These are phyloP conservation scores for Vigna angularis DNA, from an alignment of 306 rosid species.

Conservation along the genomic window DNA sequence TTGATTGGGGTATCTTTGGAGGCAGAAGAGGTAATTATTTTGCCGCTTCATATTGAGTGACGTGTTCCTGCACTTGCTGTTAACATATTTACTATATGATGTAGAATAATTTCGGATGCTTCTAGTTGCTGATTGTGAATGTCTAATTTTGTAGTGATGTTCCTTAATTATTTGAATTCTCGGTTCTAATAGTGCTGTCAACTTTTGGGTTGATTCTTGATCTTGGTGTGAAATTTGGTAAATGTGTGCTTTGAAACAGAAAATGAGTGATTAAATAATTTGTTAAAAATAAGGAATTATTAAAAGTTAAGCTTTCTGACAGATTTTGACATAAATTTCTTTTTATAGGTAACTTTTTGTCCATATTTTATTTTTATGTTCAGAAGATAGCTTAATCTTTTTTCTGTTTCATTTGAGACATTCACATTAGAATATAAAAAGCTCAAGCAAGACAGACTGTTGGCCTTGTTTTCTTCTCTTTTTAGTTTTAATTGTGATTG, in stretches of 20 bases:
- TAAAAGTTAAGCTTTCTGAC: background rate
- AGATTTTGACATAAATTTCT: background rate
- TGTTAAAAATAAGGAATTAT: background rate
- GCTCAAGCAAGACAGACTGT: background rate
- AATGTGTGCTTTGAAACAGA: background rate
- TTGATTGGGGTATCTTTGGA: conserved; percentile 79
- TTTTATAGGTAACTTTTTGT: background rate
- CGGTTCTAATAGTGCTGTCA: background rate
- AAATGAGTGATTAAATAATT: background rate
- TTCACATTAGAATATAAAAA: background rate
- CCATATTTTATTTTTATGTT: background rate
- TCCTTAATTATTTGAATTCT: background rate
- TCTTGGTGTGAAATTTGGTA: background rate
- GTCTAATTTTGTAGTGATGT: background rate
- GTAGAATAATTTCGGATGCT: background rate
- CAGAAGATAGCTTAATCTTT: background rate
- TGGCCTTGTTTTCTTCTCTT: conserved; percentile 13
- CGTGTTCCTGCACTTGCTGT: background rate
- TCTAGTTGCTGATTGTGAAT: background rate
- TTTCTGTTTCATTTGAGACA: background rate
- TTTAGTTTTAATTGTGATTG: background rate
- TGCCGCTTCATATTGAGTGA: conserved; percentile 8
- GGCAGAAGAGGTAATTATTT: conserved; percentile 71
- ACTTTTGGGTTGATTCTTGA: background rate
- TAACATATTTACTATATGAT: background rate